These are phyloP conservation scores for Dalbergia cultrata DNA, from an alignment of 306 rosid genomes.

Conservation along the genomic window DNA sequence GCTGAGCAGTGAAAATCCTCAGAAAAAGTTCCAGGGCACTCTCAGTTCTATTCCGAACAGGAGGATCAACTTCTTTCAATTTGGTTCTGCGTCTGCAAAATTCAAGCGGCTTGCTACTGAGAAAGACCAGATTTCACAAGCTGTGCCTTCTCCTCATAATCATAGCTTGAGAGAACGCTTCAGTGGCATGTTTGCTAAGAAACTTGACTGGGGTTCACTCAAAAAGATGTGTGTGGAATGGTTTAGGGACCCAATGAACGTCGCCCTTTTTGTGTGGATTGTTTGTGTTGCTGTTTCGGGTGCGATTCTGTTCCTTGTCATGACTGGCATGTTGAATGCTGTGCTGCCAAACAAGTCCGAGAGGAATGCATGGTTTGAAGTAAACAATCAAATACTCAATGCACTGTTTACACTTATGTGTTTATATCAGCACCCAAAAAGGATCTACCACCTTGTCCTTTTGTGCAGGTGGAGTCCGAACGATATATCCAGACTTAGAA, in stretches of 20 bases:
- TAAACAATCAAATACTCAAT: conserved; percentile 94
- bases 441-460: conserved; percentile 83
- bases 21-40: conserved; percentile 48
- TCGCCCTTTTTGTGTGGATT: conserved; percentile 92
- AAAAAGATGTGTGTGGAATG: conserved; percentile 67
- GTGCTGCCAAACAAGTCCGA: conserved; percentile 71
- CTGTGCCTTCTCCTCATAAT: conserved; percentile 62
- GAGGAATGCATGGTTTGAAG: conserved; percentile 89
- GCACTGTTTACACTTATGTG: conserved; percentile 95
- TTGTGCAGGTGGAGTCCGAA: conserved; percentile 75
- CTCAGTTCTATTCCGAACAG: conserved; percentile 46
- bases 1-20: conserved; percentile 55
- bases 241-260: conserved; percentile 86
- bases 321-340: conserved; percentile 92
- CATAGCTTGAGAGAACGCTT: conserved; percentile 64
- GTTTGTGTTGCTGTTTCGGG: conserved; percentile 83
- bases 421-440: conserved; percentile 87
- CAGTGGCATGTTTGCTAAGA: conserved; percentile 65
- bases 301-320: conserved; percentile 89
- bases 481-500: conserved; percentile 71
- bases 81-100: conserved; percentile 82
- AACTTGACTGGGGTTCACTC: conserved; percentile 83
- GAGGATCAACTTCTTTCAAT: conserved; percentile 61
- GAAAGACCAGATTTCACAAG: conserved; percentile 69
- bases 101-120: conserved; percentile 68